A percentile compares a stretch with the other conserved stretches of the same genome.
Conservation (phyloP, 768 basidiomycete genomes). For the Lactifluus rugatus region DNA sequence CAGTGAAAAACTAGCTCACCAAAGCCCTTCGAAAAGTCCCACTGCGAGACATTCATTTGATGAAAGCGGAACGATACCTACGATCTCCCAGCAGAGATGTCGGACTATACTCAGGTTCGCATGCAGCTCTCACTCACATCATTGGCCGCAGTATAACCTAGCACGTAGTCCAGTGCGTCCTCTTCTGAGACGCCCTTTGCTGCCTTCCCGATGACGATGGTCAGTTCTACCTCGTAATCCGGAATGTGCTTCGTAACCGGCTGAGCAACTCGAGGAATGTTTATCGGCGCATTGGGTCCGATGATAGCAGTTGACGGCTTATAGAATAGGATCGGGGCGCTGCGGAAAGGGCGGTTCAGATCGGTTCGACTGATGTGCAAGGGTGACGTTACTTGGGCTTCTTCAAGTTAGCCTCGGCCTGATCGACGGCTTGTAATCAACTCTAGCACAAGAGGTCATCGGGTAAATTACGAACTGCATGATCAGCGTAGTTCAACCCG, state of each 20-base stretch:
- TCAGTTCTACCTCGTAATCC: slow-evolving; percentile 77
- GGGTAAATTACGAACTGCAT: slow-evolving; percentile 45
- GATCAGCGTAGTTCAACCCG: slow-evolving; percentile 77
- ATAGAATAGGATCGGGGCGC: slow-evolving; percentile 69
- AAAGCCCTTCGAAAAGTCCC: slow-evolving; percentile 83
- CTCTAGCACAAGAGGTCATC: not conserved
- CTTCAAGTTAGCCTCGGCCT: slow-evolving; percentile 60
- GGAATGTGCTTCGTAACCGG: slow-evolving; percentile 61
- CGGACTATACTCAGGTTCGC: not conserved
- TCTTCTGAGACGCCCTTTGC: slow-evolving; percentile 72
- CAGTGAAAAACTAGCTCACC: slow-evolving; percentile 35
- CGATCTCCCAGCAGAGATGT: not conserved
- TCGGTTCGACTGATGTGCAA: not conserved
- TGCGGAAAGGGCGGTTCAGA: slow-evolving; percentile 21
- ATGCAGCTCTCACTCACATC: slow-evolving; percentile 39
- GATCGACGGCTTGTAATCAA: not conserved
- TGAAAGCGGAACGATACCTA: slow-evolving; percentile 77
- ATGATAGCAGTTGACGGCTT: slow-evolving; percentile 65
- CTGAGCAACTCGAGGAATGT: slow-evolving; percentile 58
- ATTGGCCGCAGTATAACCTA: slow-evolving; percentile 74
- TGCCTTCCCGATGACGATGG: slow-evolving; percentile 73
- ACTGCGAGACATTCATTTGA: slow-evolving; percentile 74
- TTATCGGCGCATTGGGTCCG: slow-evolving; percentile 56
- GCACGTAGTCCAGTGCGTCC: slow-evolving; percentile 77
- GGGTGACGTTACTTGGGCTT: slow-evolving; percentile 45